Base-by-base conservation (phyloP, 192 early-diverging fungal species). In the Backusella mclennaniae region DNA sequence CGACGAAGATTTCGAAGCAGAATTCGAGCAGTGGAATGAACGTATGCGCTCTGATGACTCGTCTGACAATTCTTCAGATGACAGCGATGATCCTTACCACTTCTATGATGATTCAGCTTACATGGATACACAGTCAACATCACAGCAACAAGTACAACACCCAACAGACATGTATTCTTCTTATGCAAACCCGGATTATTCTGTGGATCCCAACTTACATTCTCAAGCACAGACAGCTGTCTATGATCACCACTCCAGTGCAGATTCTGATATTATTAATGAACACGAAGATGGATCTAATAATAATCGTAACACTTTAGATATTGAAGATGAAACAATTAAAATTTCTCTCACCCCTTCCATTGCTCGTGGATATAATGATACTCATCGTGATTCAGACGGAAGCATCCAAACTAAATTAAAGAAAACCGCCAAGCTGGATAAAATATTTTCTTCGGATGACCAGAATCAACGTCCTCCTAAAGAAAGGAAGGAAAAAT, bases 341-440 rank as follows among this genome's bases (percentile, higher is more conserved):
- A 86, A 86, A 73, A 85, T 88, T 26, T 88, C 87, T 3, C 76
- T 88, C 15, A 88, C 87, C 14, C 87, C 87, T 0, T 78, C 81
- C 4, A 84, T 85, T 73, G 87, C 87, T 23, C 83, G 82, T 38
- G 74, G 75, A 41, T 49, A 71, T 38, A 17, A 49, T n/a, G 53
- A 71, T 41, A 42, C 53, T 35, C 35, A 76, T 33, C 44, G 69
- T 21, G 35, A 36, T 69, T 39, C 33, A 36, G 36, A 71, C 42
- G 42, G 26, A 31, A 71, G 41, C 41, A 71, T 29, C 17, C 21
- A 42, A 31, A 71, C 12, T 31, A 71, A 46, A 68, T n/a, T 41
- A 46, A 42, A 39, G 19, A 70, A 79, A 36, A 69, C 69, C 12
- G 52, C 31, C 66, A 80, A 80, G 23, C 46, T 80, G 35, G 80